Conservation (phyloP, 495 filamentous ascomycete genomes). For the Penicillium bialowiezense region DNA sequence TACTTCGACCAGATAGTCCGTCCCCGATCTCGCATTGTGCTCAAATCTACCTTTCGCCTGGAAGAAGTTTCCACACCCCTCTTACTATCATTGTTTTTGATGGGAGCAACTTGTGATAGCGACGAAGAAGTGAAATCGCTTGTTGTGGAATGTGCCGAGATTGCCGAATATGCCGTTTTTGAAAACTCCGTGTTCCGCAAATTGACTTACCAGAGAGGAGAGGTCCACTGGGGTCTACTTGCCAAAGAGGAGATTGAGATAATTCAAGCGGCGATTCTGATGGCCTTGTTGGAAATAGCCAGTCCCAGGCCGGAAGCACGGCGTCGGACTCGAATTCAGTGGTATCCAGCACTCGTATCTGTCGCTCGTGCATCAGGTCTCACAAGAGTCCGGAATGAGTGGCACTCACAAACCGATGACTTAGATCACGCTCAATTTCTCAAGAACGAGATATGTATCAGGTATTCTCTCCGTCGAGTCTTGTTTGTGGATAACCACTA, state of each 20-base stretch:
- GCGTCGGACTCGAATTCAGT: constrained; percentile 13
- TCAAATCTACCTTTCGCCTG: constrained; percentile 14
- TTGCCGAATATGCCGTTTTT: constrained; percentile 8
- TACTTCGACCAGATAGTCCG: constrained; percentile 17
- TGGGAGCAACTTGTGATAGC: constrained; percentile 4
- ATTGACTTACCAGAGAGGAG: too few relatives aligned
- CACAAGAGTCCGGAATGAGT: neutral
- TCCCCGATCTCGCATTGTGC: constrained; percentile 15
- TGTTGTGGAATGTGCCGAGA: constrained; percentile 4
- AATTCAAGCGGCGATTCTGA: constrained; percentile 13
- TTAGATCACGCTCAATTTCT: too few relatives aligned
- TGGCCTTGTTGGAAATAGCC: constrained; percentile 13
- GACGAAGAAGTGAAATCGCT: neutral
- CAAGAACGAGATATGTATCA: too few relatives aligned
- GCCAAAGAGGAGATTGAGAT: constrained; percentile 2
- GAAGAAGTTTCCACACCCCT: constrained; percentile 1
- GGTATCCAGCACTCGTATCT: constrained; percentile 17
- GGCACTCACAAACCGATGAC: neutral
- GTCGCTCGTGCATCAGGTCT: constrained; percentile 2
- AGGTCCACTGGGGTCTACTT: neutral
- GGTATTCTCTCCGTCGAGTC: too few relatives aligned
- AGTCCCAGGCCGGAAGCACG: constrained; percentile 7
- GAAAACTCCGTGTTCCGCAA: neutral
- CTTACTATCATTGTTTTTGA: neutral
- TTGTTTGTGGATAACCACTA: too few relatives aligned